Base-by-base conservation (phyloP, 495 filamentous ascomycete species). In the Amphirosellinia nigrospora region DNA sequence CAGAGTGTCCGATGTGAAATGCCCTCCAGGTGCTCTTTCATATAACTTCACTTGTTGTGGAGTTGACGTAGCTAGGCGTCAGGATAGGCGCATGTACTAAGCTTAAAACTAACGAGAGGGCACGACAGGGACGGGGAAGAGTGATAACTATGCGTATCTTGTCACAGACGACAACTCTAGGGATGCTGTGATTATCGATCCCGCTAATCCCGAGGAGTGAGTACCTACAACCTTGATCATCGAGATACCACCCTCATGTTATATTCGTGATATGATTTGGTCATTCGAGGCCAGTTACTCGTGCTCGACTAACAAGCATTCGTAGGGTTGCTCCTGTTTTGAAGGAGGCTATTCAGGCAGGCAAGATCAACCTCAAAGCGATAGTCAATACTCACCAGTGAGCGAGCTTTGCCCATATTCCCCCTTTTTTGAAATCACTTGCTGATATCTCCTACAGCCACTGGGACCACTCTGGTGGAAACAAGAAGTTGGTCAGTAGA, bases 341-440 rank as follows among this genome's bases (percentile, higher is more conserved):
- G 53, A 87, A 94, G 79, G 82, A 91, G 68, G 89, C 92, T 68
- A 90, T 94, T 34, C 75, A 88, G 16, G 81, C 82, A 53, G 89
- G 91, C 4, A 87, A 88, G 70, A 94, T 97, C 75, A 93, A 96
- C 70, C 83, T 99, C 26, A 93, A 86, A 3, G 92, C 89, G 10
- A 97, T 99, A 78, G 89, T 98, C 67, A 99, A 98, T 74, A 99
- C 96, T 2, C 96, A 99, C 74, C 96, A 98, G 95, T 97, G 83
- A 78, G 91, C 16, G 7, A 21, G 28, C n/a, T 32, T 78, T 36
- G 6, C 45, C 46, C 56, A 32, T 58, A 0, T 10, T 59, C 23
- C 43, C 38, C 30, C 41, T 50, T n/a, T 11, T 50, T 36, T 38
- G 36, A 34, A 23, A 56, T 13, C 41, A 23, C 23, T 45, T 58